phyloP scores from a whole-genome alignment of 2,329 filamentous ascomycete genomes.

The Botryotinia calthae region DNA sequence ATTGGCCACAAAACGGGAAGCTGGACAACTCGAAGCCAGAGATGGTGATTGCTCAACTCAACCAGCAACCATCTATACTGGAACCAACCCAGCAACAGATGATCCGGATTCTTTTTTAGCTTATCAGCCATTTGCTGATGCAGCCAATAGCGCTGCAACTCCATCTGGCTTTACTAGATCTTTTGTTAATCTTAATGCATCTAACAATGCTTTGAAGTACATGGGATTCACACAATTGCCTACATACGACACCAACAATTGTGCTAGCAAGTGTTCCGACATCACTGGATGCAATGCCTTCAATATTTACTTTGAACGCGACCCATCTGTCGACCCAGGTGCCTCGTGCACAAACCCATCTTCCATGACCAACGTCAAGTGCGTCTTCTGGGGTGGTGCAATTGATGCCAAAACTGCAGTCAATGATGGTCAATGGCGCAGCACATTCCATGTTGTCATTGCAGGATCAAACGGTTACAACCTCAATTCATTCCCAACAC shows the following conservation, averaged over 20 bases:
- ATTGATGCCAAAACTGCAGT: slow-evolving; percentile 34
- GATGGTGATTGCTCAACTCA: background rate
- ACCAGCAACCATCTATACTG: slow-evolving; percentile 4
- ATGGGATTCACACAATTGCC: slow-evolving; percentile 34
- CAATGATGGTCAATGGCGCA: slow-evolving; percentile 38
- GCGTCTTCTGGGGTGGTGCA: slow-evolving; percentile 39
- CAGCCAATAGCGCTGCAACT: slow-evolving; percentile 32
- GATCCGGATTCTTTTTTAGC: slow-evolving; percentile 38
- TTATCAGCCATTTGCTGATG: slow-evolving; percentile 27
- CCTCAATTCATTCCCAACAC: slow-evolving; percentile 28
- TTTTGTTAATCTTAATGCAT: slow-evolving; percentile 37
- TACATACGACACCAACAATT: slow-evolving; percentile 35
- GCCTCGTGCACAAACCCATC: slow-evolving; percentile 38
- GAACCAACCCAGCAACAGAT: slow-evolving; percentile 34
- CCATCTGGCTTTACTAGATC: slow-evolving; percentile 37
- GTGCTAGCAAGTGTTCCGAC: slow-evolving; percentile 33
- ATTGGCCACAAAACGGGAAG: background rate
- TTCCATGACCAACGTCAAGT: slow-evolving; percentile 39
- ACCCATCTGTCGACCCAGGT: slow-evolving; percentile 38
- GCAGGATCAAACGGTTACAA: slow-evolving; percentile 45
- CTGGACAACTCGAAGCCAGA: background rate
- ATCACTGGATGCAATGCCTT: slow-evolving; percentile 35
- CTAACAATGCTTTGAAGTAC: slow-evolving; percentile 31
- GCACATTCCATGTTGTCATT: slow-evolving; percentile 42
- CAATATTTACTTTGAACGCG: slow-evolving; percentile 41